Base-by-base conservation (phyloP, 495 filamentous ascomycete species). In the Zalerion maritima region DNA sequence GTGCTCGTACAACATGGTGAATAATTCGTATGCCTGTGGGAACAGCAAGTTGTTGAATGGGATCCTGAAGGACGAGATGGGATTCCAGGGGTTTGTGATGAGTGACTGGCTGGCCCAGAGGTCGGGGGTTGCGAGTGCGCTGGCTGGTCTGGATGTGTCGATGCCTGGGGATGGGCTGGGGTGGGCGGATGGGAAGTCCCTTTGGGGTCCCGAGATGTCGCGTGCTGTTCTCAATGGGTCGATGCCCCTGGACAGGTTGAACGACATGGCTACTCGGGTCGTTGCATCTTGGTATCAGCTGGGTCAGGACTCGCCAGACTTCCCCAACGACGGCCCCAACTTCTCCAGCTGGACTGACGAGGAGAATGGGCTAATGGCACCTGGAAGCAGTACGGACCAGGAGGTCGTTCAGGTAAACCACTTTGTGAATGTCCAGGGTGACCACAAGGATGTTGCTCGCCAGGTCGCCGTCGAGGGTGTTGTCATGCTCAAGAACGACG, bases 31-130 rank as follows among this genome's bases (percentile, higher is more conserved):
- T 49, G 70, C 84, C 2, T 96, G 87, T 42, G 77, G 80, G 14
- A 96, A 94, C 53, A 87, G 80, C 50, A 89, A 92, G 49, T 54
- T 92, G 5, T 51, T 96, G 29, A 96, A 94, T 46, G 83, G 86
- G 2, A 70, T 93, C n/a, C 57, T 96, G 4, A 92, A 92, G 46
- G 86, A 94, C 42, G 87, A 96, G 49, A 56, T 94, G 5, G 86
- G 84, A 6, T 96, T 96, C 47, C 86, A 93, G 37, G 87, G 87
- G 0, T 94, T 91, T 27, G 78, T 96, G 1, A 79, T 87, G 59
- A 80, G 74, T 5, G 87, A 96, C 49, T 96, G 87, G 87, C 67
- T 91, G 4, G 87, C 85, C 4, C 85, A 93, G 47, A 67, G 81
- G 18, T 75, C 73, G 14, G 85, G 86, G 14, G 78, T 94, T 0